Evolutionary conservation across 1,284 basidiomycete species (phyloP).

Genomic region (Ustilago nuda): DNA sequence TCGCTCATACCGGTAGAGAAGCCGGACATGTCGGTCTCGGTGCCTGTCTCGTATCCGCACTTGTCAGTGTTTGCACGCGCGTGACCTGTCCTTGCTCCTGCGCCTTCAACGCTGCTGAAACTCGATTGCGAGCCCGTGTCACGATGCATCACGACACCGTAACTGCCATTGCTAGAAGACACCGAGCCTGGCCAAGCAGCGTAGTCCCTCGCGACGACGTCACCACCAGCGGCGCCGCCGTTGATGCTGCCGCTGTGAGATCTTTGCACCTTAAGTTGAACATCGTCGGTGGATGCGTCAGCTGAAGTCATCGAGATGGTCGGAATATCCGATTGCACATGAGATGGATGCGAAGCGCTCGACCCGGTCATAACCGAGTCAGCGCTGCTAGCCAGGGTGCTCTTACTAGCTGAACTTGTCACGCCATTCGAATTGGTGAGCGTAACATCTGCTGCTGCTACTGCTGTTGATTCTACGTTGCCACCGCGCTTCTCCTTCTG

Average conservation of each 20-base stretch:
- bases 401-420: conserved; percentile 25
- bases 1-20: conserved; percentile 42
- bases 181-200: conserved; percentile 9
- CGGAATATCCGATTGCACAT: conserved; percentile 32
- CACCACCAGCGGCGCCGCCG: background rate
- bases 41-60: conserved; percentile 46
- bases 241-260: conserved; percentile 11
- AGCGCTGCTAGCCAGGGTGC: conserved; percentile 33
- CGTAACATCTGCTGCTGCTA: conserved; percentile 23
- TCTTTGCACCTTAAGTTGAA: conserved; percentile 8
- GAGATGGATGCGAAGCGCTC: conserved; percentile 32
- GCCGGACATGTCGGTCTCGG: conserved; percentile 50
- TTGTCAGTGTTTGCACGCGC: conserved; percentile 17
- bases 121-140: conserved; percentile 35
- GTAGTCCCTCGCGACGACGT: conserved; percentile 27
- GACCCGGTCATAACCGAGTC: conserved; percentile 40
- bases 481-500: conserved; percentile 5
- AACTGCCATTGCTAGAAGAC: conserved; percentile 11
- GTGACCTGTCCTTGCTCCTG: background rate
- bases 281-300: conserved; percentile 18
- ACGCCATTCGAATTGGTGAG: conserved; percentile 11
- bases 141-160: conserved; percentile 17
- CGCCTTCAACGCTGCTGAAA: conserved; percentile 34
- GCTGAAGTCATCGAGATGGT: conserved; percentile 47
- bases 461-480: conserved; percentile 1